These are phyloP conservation scores for Leptodontidium sp. DNA, from an alignment of 2,329 filamentous ascomycete genomes.

Conservation along the genomic window DNA sequence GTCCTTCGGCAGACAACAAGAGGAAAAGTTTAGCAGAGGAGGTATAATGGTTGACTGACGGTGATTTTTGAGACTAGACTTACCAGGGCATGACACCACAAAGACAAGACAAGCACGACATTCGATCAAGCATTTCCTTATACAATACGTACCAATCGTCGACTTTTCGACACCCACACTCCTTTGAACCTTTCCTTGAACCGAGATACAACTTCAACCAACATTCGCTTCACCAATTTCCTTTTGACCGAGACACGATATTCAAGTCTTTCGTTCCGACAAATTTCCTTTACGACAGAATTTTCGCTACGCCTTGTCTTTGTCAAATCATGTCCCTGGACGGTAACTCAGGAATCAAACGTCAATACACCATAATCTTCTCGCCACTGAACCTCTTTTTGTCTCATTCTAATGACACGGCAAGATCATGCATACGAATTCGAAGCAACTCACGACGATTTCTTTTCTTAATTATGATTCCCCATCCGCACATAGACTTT, in stretches of 20 bases:
- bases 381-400: not conserved
- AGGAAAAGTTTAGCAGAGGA: constrained; percentile 25
- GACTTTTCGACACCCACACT: constrained; percentile 43
- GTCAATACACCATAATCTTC: constrained; percentile 7
- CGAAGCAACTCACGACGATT: constrained; percentile 14
- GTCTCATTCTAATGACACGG: not conserved
- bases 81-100: constrained; percentile 29
- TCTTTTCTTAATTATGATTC: constrained; percentile 34
- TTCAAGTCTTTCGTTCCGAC: constrained; percentile 30
- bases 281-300: constrained; percentile 31
- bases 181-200: constrained; percentile 45
- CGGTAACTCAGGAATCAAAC: not conserved
- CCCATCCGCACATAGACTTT: constrained; percentile 33
- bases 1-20: constrained; percentile 58
- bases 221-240: constrained; percentile 46
- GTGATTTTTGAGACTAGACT: not conserved
- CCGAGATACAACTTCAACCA: constrained; percentile 25
- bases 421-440: constrained; percentile 12
- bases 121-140: constrained; percentile 44
- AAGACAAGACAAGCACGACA: constrained; percentile 45
- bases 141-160: constrained; percentile 35
- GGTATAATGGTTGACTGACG: constrained; percentile 20
- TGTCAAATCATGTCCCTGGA: constrained; percentile 29
- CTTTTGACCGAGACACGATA: constrained; percentile 39
- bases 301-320: constrained; percentile 32